Conservation (phyloP, 805 yeast genomes). For the Starmerella vitae region DNA sequence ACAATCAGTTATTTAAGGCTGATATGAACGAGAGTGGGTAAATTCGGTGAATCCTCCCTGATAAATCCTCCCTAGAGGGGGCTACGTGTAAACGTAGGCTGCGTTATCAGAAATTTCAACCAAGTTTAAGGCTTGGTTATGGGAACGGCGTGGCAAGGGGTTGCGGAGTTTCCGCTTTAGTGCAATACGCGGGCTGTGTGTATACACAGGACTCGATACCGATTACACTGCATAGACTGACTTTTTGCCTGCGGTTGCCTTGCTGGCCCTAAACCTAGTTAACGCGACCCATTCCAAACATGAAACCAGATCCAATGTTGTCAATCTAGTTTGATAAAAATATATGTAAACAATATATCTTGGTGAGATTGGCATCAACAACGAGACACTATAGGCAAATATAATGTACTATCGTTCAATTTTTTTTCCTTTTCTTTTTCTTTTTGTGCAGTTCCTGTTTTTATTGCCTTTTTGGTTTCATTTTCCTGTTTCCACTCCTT, state of each 20-base stretch:
- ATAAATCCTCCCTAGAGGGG: conserved; percentile 21
- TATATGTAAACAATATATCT: no score
- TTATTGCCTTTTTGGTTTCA: no score
- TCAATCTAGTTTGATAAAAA: no score
- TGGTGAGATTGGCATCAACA: no score
- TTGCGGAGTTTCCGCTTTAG: conserved; percentile 22
- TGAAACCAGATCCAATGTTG: no score
- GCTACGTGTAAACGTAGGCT: conserved; percentile 24
- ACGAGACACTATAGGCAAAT: no score
- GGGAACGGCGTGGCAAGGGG: conserved; percentile 25
- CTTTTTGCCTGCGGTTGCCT: neutral
- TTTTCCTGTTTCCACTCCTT: no score
- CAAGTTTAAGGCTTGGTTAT: conserved; percentile 1
- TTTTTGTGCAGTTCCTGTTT: no score
- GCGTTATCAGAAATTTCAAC: conserved; percentile 25
- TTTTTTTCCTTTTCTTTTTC: no score
- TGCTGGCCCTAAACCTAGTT: no score
- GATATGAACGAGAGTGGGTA: conserved; percentile 24
- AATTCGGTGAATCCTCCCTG: conserved; percentile 24
- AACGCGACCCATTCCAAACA: no score
- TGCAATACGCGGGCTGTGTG: conserved; percentile 24
- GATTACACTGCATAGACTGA: conserved; percentile 21
- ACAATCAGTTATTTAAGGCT: conserved; percentile 5
- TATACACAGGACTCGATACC: conserved; percentile 23
- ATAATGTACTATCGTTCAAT: no score